phyloP scores from a whole-genome alignment of 768 basidiomycete species.

The Leucosporidium yakuticum region DNA sequence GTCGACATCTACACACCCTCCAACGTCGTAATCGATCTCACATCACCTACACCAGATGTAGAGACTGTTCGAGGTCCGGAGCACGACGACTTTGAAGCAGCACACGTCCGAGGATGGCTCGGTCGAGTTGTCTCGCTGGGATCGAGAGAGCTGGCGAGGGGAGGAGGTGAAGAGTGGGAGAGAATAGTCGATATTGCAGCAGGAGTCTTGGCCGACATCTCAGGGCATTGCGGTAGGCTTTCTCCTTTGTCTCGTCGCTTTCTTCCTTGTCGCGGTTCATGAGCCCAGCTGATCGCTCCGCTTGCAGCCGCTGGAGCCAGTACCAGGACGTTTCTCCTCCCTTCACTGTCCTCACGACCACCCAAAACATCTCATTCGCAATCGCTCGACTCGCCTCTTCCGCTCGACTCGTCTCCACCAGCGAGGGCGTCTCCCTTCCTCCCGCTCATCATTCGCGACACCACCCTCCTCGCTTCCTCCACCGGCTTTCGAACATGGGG shows the following conservation, averaged over 20 bases:
- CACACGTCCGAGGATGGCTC: neutral
- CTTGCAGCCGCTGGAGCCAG: neutral
- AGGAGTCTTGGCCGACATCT: neutral
- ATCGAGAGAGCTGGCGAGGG: neutral
- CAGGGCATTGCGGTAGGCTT: neutral
- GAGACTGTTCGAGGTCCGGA: neutral
- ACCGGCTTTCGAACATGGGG: constrained; percentile 1
- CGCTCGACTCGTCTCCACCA: neutral
- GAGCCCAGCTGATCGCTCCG: neutral
- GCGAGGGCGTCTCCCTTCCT: neutral
- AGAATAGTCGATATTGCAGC: neutral
- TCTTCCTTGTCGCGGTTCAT: no score
- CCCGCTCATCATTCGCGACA: neutral
- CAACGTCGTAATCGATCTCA: neutral
- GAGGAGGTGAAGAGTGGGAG: neutral
- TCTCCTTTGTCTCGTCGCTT: neutral
- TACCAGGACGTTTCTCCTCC: neutral
- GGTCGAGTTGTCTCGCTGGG: neutral
- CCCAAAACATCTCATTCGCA: neutral
- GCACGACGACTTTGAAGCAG: neutral
- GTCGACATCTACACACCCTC: neutral
- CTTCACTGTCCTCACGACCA: neutral
- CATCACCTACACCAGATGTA: neutral
- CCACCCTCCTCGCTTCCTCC: neutral
- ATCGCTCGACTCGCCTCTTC: neutral